phyloP scores from a whole-genome alignment of 2,329 filamentous ascomycete species.

The Cladophialophora immunda region DNA sequence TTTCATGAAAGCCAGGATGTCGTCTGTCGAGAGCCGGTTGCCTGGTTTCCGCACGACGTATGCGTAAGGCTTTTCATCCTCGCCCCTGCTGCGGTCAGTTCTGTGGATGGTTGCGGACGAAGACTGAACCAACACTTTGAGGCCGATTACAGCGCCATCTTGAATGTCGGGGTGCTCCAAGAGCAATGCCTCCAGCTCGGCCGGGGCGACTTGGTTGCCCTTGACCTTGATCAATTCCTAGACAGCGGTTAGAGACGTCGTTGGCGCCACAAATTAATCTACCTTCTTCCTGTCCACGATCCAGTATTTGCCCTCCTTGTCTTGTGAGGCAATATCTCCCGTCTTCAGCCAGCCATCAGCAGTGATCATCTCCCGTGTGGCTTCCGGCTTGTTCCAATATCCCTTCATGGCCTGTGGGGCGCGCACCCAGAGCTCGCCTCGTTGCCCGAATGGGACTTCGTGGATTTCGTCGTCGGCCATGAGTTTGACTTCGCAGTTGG shows the following conservation, averaged over 20 bases:
- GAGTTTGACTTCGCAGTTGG: constrained; percentile 72
- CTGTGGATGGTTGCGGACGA: too few species aligned
- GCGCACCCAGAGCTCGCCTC: constrained; percentile 59
- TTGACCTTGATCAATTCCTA: constrained; percentile 69
- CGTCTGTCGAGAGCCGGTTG: too few species aligned
- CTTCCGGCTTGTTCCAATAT: constrained; percentile 65
- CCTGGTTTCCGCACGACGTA: too few species aligned
- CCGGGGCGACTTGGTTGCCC: constrained; percentile 68
- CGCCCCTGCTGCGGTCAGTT: too few species aligned
- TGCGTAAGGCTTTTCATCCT: too few species aligned
- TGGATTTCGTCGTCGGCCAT: constrained; percentile 63
- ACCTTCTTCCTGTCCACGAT: constrained; percentile 76
- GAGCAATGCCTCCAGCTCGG: constrained; percentile 66
- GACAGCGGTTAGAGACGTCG: too few species aligned
- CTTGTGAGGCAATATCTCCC: constrained; percentile 64
- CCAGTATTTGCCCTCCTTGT: constrained; percentile 35
- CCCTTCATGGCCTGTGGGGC: constrained; percentile 66
- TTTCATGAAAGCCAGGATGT: too few species aligned
- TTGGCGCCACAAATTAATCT: too few species aligned
- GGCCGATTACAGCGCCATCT: constrained; percentile 75
- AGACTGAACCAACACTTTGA: too few species aligned
- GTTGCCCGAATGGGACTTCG: background rate
- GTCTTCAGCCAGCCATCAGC: constrained; percentile 66
- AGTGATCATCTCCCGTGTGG: constrained; percentile 61
- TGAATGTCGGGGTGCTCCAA: constrained; percentile 64